Conservation (phyloP, 306 rosid genomes). For the Luffa acutangula region DNA sequence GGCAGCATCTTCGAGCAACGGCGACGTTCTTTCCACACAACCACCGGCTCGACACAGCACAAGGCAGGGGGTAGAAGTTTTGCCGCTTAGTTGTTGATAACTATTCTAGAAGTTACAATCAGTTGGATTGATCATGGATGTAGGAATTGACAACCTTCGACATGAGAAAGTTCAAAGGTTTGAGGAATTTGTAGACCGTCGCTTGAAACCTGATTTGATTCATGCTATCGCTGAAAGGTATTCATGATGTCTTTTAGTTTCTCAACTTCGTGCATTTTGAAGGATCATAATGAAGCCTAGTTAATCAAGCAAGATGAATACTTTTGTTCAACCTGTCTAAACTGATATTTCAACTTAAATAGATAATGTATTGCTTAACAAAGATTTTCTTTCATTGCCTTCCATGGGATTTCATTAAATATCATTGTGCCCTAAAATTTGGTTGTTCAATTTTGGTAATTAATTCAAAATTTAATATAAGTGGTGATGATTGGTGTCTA, state of each 20-base stretch:
- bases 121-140: not conserved
- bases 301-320: not conserved
- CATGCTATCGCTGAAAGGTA: conserved; percentile 70
- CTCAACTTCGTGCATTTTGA: not conserved
- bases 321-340: not conserved
- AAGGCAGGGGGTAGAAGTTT: not conserved
- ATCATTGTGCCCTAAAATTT: not conserved
- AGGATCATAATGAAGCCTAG: not conserved
- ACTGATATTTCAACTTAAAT: not conserved
- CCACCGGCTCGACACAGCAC: too few relatives aligned
- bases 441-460: not conserved
- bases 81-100: not conserved
- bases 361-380: not conserved
- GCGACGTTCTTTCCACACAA: too few relatives aligned
- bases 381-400: not conserved
- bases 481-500: not conserved
- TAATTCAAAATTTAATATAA: not conserved
- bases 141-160: conserved; percentile 34
- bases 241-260: not conserved
- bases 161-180: conserved; percentile 44
- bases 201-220: conserved; percentile 83
- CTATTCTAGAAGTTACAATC: not conserved
- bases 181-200: conserved; percentile 77
- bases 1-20: too few relatives aligned
- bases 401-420: not conserved